These are phyloP conservation scores for Boletus sensibilis DNA, from an alignment of 768 basidiomycete species.

Conservation along the genomic window DNA sequence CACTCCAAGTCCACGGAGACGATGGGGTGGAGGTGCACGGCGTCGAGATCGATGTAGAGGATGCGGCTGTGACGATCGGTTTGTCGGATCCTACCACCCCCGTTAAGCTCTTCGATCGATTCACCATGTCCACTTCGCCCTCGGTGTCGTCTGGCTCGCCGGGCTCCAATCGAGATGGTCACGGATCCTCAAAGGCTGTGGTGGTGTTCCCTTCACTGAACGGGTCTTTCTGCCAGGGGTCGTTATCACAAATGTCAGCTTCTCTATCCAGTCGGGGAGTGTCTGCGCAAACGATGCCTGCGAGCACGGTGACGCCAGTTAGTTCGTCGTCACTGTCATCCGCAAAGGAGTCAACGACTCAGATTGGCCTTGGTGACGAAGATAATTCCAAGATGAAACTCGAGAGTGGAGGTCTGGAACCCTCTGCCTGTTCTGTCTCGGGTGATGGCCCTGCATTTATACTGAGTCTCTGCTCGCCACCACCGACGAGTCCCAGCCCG, in stretches of 20 bases:
- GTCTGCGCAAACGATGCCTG: slow-evolving; percentile 16
- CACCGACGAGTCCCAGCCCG: slow-evolving; percentile 4
- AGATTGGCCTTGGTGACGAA: not conserved
- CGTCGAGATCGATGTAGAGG: slow-evolving; percentile 7
- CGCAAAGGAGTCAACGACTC: not conserved
- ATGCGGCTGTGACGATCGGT: not conserved
- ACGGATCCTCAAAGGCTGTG: slow-evolving; percentile 7
- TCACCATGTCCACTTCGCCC: slow-evolving; percentile 6
- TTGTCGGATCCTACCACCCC: slow-evolving; percentile 19
- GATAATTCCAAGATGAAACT: not conserved
- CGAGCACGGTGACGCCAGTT: slow-evolving; percentile 6
- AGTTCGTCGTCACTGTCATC: not conserved
- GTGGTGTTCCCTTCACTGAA: slow-evolving; percentile 29
- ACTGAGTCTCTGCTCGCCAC: slow-evolving; percentile 12
- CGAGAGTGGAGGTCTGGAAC: not conserved
- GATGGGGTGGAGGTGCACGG: slow-evolving; percentile 6
- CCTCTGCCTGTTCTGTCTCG: not conserved
- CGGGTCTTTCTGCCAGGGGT: slow-evolving; percentile 20
- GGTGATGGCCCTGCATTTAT: slow-evolving; percentile 1
- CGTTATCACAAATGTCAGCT: not conserved
- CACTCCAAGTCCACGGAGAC: slow-evolving; percentile 13
- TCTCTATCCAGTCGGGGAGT: not conserved
- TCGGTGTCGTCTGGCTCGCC: slow-evolving; percentile 1
- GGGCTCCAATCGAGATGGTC: not conserved
- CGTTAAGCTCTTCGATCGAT: slow-evolving; percentile 14